Base-by-base conservation (phyloP, 148 eudicot species). In the Rhododendron ovatum region DNA sequence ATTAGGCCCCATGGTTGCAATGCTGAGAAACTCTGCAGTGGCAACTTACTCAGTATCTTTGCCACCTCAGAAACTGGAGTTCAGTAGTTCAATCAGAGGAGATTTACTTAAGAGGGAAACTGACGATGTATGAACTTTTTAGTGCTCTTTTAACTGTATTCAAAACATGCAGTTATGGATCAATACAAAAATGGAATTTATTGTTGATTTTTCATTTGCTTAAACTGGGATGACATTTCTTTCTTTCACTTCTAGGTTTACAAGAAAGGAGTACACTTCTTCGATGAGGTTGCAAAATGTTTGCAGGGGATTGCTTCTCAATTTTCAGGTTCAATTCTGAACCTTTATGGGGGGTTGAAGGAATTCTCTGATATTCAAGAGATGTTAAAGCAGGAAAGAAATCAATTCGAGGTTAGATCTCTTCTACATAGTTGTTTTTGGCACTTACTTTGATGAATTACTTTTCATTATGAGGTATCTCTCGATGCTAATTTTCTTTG, bases 1-100 rank as follows among this genome's bases (percentile, higher is more conserved):
- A 80, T 93, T 93, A 57, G 99, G 99, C 15, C 90, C 94, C 84
- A 97, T 94, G 96, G 97, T 95, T 83, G 96, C 99, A 71, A 92
- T 96, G 98, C 91, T 96, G 89, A 95, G 90, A 83, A 92, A 93
- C 87, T 95, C 99, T 80, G 89, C 88, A 71, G 93, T 95, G 85
- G 88, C 89, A 35, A 94, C 93, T 39, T 93, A 96, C 84, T 89
- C 92, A 33, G 94, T 96, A 43, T 90, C 96, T 86, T 90, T 95
- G 88, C 98, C 99, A 37, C 90, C 93, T 84, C 92, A 91, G 89
- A 94, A 86, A 87, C 85, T 96, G 89, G 94, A 92, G 78, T 93
- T 94, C 83, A 86, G 82, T 53, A 89, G 88, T 89, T 84, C 93
- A 74, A 89, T 92, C 63, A 88, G 84, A 50, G 93, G 86, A 80